Conservation (phyloP, 441 rosid genomes). For the Pelargonium citronellum region DNA sequence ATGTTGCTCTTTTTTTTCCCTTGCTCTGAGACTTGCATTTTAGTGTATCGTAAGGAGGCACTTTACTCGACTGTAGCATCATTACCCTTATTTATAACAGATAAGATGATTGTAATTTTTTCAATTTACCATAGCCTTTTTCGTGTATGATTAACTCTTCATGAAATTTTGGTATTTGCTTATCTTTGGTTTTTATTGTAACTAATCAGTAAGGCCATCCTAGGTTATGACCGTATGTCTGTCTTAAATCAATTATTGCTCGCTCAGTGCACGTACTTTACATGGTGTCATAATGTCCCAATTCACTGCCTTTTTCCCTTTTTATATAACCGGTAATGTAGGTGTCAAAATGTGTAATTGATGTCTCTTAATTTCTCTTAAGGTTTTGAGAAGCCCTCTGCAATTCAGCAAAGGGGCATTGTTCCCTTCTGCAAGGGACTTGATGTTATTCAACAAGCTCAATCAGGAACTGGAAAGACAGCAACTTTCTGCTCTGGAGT, state of each 20-base stretch:
- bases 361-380: neutral
- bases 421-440: conserved; percentile 87
- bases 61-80: neutral
- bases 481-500: conserved; percentile 85
- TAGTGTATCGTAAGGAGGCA: neutral
- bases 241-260: neutral
- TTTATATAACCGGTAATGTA: neutral
- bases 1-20: neutral
- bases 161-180: neutral
- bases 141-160: neutral
- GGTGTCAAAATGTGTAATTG: neutral
- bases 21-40: neutral
- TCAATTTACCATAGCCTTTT: neutral
- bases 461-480: conserved; percentile 79
- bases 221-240: neutral
- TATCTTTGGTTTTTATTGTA: neutral
- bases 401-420: conserved; percentile 85
- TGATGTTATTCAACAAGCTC: conserved; percentile 85
- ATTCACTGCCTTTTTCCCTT: too few species aligned
- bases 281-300: neutral
- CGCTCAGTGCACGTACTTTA: neutral
- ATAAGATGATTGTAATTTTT: neutral
- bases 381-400: conserved; percentile 81
- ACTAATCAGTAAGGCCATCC: neutral
- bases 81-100: neutral